phyloP scores from a whole-genome alignment of 1,284 basidiomycete species.

The Stygiomarasmius scandens region DNA sequence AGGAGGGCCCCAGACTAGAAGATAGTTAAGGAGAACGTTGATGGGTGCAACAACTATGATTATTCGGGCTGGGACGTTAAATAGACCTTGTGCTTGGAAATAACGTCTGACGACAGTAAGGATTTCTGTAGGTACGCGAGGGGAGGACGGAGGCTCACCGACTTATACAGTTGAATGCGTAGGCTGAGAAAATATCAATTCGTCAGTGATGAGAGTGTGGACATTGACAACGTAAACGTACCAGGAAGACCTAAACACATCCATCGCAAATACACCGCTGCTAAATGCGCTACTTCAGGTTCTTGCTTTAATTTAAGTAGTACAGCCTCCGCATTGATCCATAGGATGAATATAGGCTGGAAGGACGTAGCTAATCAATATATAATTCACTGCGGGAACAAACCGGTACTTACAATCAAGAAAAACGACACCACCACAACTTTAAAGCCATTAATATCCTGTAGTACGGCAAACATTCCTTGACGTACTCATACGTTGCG shows the following conservation, averaged over 20 bases:
- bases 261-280: constrained; percentile 78
- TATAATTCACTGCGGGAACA: neutral
- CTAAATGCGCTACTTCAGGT: constrained; percentile 80
- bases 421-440: constrained; percentile 7
- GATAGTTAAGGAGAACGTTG: constrained; percentile 84
- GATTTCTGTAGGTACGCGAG: constrained; percentile 7
- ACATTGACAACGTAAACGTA: constrained; percentile 21
- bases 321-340: constrained; percentile 83
- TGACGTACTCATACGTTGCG: constrained; percentile 19
- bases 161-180: constrained; percentile 75
- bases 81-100: constrained; percentile 88
- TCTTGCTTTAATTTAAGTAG: constrained; percentile 85
- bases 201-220: neutral
- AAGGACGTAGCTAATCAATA: neutral
- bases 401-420: neutral
- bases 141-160: constrained; percentile 41
- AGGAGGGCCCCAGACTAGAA: constrained; percentile 87
- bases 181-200: constrained; percentile 49
- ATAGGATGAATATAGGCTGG: constrained; percentile 70
- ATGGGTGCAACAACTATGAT: constrained; percentile 85
- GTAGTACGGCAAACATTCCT: neutral
- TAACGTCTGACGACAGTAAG: constrained; percentile 76
- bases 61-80: constrained; percentile 86
- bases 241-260: constrained; percentile 82
- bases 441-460: neutral